Base-by-base conservation (phyloP, 257 asterid genomes). In the Verbena officinalis region DNA sequence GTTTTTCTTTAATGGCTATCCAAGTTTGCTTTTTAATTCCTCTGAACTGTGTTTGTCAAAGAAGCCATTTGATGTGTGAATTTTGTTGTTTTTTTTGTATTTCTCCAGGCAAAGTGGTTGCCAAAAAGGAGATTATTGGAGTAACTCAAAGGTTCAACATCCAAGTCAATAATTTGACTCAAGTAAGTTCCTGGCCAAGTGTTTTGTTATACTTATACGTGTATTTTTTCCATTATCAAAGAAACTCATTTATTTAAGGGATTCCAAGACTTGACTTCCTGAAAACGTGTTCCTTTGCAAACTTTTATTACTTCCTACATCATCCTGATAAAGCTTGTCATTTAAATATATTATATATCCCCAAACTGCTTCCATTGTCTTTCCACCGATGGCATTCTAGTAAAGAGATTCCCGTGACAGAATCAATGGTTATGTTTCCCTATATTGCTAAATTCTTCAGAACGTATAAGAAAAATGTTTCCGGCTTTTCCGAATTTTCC, bases 91-190 rank as follows among this genome's bases (percentile, higher is more conserved):
- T 49, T 11, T 51, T 20, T 23, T 55, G 23, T 62, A 22, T 74
- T 65, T 62, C 64, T 73, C 67, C 80, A 92, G 97, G 97, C 52
- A 88, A 80, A 76, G 74, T 76, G 43, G 95, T 83, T 45, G 73
- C 81, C 4, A 90, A 85, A 69, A 90, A 81, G 78, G 89, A 87
- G 44, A 68, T 93, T 51, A 67, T 23, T 55, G 95, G 86, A 68
- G 78, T 82, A 45, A 84, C 78, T 53, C 84, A 80, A 77, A 80
- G 77, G 56, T 93, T 90, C 86, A 93, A 93, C 74, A 93, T 93
- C 82, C 99, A 93, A 84, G 89, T 93, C 73, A 82, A 83, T 77
- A 93, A 93, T 75, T 80, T 93, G 84, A 93, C 99, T 65, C 99
- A 92, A 78, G 98, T 92, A 81, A 83, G 95, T 77, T 59, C 52